phyloP scores from a whole-genome alignment of 1,139 yeast genomes.

The Trichomonascaceae sp. region DNA sequence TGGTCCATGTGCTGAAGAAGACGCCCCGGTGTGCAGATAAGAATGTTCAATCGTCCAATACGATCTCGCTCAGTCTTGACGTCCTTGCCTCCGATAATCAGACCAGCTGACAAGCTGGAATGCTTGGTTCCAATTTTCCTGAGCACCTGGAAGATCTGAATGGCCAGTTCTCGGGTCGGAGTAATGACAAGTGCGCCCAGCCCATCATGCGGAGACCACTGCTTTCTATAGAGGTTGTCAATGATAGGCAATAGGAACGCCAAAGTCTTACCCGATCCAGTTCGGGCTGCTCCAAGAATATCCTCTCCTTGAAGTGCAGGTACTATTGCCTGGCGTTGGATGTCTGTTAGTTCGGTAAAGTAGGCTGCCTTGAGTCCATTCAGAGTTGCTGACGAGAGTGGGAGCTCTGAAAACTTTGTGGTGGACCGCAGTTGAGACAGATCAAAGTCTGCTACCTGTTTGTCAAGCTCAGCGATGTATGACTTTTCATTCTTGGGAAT shows the following conservation, averaged over 20 bases:
- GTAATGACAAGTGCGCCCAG: constrained; percentile 84
- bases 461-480: constrained; percentile 20
- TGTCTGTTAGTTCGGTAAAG: constrained; percentile 69
- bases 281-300: constrained; percentile 82
- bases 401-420: constrained; percentile 41
- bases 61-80: constrained; percentile 79
- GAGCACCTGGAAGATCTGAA: constrained; percentile 85
- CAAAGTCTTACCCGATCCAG: constrained; percentile 94
- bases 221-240: constrained; percentile 55
- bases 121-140: constrained; percentile 71
- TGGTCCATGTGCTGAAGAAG: constrained; percentile 91
- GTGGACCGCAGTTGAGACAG: constrained; percentile 8
- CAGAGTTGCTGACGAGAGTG: constrained; percentile 52
- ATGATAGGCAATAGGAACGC: constrained; percentile 82
- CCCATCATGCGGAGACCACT: constrained; percentile 84
- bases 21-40: constrained; percentile 95
- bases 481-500: constrained; percentile 10
- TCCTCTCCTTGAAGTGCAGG: constrained; percentile 70
- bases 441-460: constrained; percentile 13
- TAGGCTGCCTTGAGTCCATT: constrained; percentile 57
- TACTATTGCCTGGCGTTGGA: constrained; percentile 72
- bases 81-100: constrained; percentile 95
- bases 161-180: constrained; percentile 90
- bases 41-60: constrained; percentile 66
- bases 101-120: constrained; percentile 69